Percentiles rank a stretch among this genome's conserved stretches.
Conservation (phyloP, 2,329 filamentous ascomycete species). For the Lachnellula hyalina region DNA sequence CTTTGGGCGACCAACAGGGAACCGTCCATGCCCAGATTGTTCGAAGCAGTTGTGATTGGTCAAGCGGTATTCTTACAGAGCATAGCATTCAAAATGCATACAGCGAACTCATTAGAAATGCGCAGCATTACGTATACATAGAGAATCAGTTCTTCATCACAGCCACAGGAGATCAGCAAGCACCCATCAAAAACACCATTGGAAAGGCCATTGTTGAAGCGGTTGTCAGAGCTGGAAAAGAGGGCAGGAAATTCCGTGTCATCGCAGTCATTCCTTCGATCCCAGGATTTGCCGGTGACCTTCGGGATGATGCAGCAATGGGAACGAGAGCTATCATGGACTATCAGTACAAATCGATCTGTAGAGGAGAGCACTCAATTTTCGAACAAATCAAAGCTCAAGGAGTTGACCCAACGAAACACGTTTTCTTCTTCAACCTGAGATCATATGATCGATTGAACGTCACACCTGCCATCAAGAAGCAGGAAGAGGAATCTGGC, state of each 20-base stretch:
- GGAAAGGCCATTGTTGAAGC: conserved; percentile 89
- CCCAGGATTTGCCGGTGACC: conserved; percentile 88
- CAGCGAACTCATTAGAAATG: conserved; percentile 75
- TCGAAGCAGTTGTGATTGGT: conserved; percentile 91
- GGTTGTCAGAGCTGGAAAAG: conserved; percentile 72
- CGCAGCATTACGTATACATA: conserved; percentile 92
- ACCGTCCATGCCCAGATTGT: conserved; percentile 78
- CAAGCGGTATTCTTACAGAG: conserved; percentile 79
- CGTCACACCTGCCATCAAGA: conserved; percentile 66
- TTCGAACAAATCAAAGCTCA: conserved; percentile 69
- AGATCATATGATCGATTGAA: conserved; percentile 90
- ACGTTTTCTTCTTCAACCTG: conserved; percentile 93
- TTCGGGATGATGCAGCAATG: conserved; percentile 74
- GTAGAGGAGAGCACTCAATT: conserved; percentile 85
- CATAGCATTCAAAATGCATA: conserved; percentile 88
- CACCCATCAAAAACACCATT: conserved; percentile 81
- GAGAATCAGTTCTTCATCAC: conserved; percentile 99
- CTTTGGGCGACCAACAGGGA: conserved; percentile 56
- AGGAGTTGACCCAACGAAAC: conserved; percentile 69
- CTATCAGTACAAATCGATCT: conserved; percentile 96
- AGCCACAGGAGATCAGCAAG: conserved; percentile 82
- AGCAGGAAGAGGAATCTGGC: conserved; percentile 74
- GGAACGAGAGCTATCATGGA: conserved; percentile 94
- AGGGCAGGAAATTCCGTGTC: conserved; percentile 81
- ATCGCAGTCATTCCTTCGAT: conserved; percentile 89